A percentile compares a stretch with the other conserved stretches of the same genome.
Conservation (phyloP, 148 eudicot genomes). For the Mesembryanthemum crystallinum region DNA sequence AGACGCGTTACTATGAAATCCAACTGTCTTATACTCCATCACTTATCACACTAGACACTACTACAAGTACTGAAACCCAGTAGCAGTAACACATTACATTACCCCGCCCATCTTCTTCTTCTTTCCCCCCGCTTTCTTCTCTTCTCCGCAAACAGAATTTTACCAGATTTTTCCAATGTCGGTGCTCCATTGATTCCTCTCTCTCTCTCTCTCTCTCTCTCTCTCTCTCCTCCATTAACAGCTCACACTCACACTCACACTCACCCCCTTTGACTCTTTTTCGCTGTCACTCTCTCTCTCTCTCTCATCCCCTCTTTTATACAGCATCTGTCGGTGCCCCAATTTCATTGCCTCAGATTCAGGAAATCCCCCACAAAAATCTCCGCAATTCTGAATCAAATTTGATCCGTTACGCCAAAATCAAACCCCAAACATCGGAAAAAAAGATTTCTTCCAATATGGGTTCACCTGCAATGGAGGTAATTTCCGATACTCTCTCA, state of each 20-base stretch:
- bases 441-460: neutral
- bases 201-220: neutral
- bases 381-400: neutral
- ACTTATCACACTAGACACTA: no score
- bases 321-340: conserved; percentile 25
- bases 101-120: neutral
- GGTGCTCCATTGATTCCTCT: conserved; percentile 32
- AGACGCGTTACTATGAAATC: no score
- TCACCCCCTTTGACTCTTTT: conserved; percentile 7
- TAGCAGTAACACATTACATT: neutral
- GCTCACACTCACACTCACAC: conserved; percentile 23
- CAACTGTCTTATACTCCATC: no score
- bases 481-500: neutral
- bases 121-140: neutral
- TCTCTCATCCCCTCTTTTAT: neutral
- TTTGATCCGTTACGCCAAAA: neutral
- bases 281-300: neutral
- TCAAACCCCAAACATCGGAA: neutral
- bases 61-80: no score
- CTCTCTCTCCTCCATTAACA: neutral
- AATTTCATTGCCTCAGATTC: no score
- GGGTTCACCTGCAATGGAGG: conserved; percentile 23
- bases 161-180: neutral
- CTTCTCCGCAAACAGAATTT: neutral
- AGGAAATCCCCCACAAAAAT: no score